These are phyloP conservation scores for Nasturtium officinale DNA, from an alignment of 345 rosid species.

Conservation along the genomic window DNA sequence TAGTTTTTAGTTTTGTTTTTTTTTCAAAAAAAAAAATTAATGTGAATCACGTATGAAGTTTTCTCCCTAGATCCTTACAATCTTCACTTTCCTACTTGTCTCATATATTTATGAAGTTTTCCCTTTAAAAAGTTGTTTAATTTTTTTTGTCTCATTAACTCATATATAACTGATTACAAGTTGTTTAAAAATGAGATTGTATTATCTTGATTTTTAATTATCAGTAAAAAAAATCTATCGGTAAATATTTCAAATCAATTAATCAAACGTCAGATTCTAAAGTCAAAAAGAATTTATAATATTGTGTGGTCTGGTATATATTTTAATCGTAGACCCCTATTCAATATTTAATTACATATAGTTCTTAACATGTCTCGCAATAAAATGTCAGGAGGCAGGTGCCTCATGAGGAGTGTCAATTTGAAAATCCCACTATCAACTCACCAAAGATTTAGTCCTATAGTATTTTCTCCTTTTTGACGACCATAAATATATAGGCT, in stretches of 20 bases:
- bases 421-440: constrained; percentile 20
- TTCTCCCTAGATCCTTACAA: constrained; percentile 47
- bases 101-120: constrained; percentile 20
- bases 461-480: neutral
- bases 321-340: neutral
- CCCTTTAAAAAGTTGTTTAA: constrained; percentile 17
- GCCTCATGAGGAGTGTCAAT: constrained; percentile 17
- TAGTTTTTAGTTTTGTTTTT: constrained; percentile 22
- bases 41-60: constrained; percentile 40
- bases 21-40: neutral
- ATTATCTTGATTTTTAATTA: neutral
- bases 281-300: neutral
- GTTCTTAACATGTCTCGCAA: constrained; percentile 13
- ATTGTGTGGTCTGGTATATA: neutral
- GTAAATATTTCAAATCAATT: too few relatives aligned
- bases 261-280: neutral
- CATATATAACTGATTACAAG: neutral
- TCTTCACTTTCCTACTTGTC: constrained; percentile 44
- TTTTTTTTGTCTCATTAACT: constrained; percentile 2
- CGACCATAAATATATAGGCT: neutral
- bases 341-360: neutral
- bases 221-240: too few relatives aligned
- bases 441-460: neutral
- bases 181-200: neutral
- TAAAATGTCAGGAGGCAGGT: neutral